Evolutionary conservation across 2,329 filamentous ascomycete genomes (phyloP), one percentile per base, ranked within the genome.

Genomic region (Aspergillus luchuensis): DNA sequence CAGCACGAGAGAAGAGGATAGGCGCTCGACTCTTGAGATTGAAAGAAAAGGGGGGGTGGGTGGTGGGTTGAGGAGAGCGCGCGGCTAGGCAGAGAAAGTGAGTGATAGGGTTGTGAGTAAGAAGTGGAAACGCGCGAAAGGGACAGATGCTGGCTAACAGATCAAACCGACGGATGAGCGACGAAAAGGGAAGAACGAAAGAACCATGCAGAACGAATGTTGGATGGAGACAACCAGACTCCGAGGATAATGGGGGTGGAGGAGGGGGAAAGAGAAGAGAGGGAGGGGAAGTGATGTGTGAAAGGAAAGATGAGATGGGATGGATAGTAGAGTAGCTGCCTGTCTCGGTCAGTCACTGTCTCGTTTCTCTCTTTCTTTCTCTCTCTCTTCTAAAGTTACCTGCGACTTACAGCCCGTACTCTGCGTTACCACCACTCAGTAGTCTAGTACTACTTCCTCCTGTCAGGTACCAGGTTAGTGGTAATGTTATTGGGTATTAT

Each of bases 141-240:
- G 49, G 39, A 48, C 21, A 36, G 25, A 19, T n/a, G 13, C 19
- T 45, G 48, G 48, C 38, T n/a, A 49, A 25, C 45, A 28, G 45
- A 30, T 49, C 45, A 49, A n/a, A 28, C 21, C 15, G 25, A 49
- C 17, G 10, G n/a, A 17, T 15, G 23, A 25, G 28, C 33, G 28
- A 36, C 17, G 36, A 30, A 21, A 45, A 52, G 17, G 53, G 55
- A 33, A 57, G 43, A 56, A 38, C 47, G 45, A 15, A 58, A 58
- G 21, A 48, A 36, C 30, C 33, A 49, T 25, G 13, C 25, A 58
- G 48, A 58, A 21, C 15, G 47, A 59, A 58, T 43, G 50, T 53
- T 38, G 56, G 33, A 49, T 41, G 56, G 48, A 57, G 38, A 51
- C 33, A 25, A 51, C 28, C 33, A 50, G 56, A 43, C 36, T 45